Percentiles rank a stretch among this genome's conserved stretches.
Conservation (phyloP, 2,329 filamentous ascomycete species). For the Apiospora aurea region DNA sequence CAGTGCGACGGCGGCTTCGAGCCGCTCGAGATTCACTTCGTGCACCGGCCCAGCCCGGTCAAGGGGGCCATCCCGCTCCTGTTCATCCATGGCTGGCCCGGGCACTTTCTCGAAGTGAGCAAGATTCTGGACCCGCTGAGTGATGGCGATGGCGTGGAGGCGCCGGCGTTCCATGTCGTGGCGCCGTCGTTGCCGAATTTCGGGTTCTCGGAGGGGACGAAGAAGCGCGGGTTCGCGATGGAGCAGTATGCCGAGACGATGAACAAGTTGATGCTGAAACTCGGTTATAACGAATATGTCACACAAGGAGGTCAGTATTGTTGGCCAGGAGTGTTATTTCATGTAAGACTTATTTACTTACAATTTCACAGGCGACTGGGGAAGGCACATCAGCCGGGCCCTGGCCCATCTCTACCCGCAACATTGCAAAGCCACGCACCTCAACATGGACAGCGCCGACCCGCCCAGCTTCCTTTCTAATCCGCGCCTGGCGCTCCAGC, state of each 20-base stretch:
- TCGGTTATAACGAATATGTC: constrained; percentile 69
- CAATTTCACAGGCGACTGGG: constrained; percentile 68
- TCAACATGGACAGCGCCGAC: constrained; percentile 60
- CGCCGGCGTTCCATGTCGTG: constrained; percentile 61
- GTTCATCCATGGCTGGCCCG: constrained; percentile 59
- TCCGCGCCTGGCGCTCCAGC: constrained; percentile 64
- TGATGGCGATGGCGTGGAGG: constrained; percentile 39
- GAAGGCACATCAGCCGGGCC: constrained; percentile 67
- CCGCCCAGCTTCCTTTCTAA: constrained; percentile 58
- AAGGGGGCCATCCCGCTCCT: constrained; percentile 41
- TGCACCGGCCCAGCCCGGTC: constrained; percentile 44
- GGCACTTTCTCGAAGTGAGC: constrained; percentile 70
- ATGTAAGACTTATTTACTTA: constrained; percentile 19
- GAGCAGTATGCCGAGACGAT: constrained; percentile 69
- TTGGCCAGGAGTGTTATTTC: not conserved
- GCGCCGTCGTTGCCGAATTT: constrained; percentile 64
- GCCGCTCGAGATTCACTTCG: constrained; percentile 47
- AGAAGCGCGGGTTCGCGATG: constrained; percentile 62
- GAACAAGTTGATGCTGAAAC: constrained; percentile 72
- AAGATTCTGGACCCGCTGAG: constrained; percentile 64
- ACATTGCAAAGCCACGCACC: constrained; percentile 64
- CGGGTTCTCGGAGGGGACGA: constrained; percentile 52
- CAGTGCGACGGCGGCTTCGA: constrained; percentile 46
- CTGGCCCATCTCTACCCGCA: constrained; percentile 67
- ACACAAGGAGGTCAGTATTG: constrained; percentile 37